These are phyloP conservation scores for Hyaloscypha hepaticicola DNA, from an alignment of 495 filamentous ascomycete species.

Conservation along the genomic window DNA sequence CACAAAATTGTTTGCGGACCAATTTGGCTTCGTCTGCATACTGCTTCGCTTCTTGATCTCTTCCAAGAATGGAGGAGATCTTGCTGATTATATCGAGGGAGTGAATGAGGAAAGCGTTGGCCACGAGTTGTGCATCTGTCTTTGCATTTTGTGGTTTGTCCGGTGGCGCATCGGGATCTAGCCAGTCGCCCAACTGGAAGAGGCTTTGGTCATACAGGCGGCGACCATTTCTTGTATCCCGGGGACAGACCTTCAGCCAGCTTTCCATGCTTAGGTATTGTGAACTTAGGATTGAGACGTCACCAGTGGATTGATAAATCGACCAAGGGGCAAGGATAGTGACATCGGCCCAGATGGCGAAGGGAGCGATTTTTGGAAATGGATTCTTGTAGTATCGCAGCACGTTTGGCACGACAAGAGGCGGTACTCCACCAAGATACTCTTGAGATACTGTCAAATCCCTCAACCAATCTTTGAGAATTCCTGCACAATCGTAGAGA, in stretches of 20 bases:
- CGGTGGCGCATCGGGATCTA: conserved; percentile 47
- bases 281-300: conserved; percentile 37
- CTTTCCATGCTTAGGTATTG: conserved; percentile 46
- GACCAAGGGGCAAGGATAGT: conserved; percentile 43
- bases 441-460: conserved; percentile 29
- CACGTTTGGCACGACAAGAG: conserved; percentile 44
- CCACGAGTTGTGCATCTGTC: conserved; percentile 42
- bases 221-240: conserved; percentile 39
- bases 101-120: conserved; percentile 51
- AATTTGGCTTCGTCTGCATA: conserved; percentile 30
- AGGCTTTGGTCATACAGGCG: conserved; percentile 41
- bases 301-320: conserved; percentile 42
- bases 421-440: conserved; percentile 12
- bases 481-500: conserved; percentile 46
- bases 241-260: conserved; percentile 41
- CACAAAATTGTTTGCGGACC: conserved; percentile 38
- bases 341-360: conserved; percentile 48
- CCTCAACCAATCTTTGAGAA: conserved; percentile 46
- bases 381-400: conserved; percentile 11
- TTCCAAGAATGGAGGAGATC: conserved; percentile 36
- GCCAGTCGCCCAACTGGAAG: conserved; percentile 51
- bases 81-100: conserved; percentile 34
- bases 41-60: conserved; percentile 27
- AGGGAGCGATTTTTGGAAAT: conserved; percentile 24
- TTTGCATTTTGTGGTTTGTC: conserved; percentile 39